Evolutionary conservation across 495 filamentous ascomycete species (phyloP), one percentile per base, ranked within the genome.

Genomic region (Staphylotrichum tortipilum): DNA sequence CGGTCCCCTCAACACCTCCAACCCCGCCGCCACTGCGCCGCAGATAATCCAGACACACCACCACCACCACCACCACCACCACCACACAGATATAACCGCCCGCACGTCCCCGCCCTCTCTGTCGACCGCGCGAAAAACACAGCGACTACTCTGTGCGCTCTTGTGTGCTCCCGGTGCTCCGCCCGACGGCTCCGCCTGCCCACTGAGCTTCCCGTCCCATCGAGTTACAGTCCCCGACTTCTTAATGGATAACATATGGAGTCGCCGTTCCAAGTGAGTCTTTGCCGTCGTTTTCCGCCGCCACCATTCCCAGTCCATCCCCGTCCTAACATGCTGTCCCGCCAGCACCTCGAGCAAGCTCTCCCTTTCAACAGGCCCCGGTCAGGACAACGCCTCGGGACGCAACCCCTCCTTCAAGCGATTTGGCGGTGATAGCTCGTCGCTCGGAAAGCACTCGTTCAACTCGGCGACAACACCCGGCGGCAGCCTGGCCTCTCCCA

Each of bases 391-490:
- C 69, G 73, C 78, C 65, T 80, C 81, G 57, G 75, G 83, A 65
- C 83, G 89, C 68, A 75, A 68, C 58, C 75, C 70, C 62, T 68
- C 81, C 59, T 62, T 76, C 44, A 86, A 88, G 74, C 80, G 87
- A 56, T 84, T 85, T 54, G 84, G 82, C 60, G 84, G 86, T 62
- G 83, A 86, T 60, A 78, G 73, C 48, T 82, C 82, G 59, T 89
- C 85, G 60, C 83, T 87, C 65, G 83, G 82, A 49, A 84, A 85
- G 68, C 94, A 94, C 68, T 88, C 92, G 19, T 94, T 95, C 71
- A 87, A 83, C 66, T 78, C 83, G 52, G 77, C 86, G 64, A 81
- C 85, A 22, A 82, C 87, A 23, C 88, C 89, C 29, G 80, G 75
- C 49, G 75, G 72, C 49, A 75, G 78, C 31, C 75, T 94, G n/a